phyloP scores from a whole-genome alignment of 352 stramenopile species.

The Globisporangium okanoganense region DNA sequence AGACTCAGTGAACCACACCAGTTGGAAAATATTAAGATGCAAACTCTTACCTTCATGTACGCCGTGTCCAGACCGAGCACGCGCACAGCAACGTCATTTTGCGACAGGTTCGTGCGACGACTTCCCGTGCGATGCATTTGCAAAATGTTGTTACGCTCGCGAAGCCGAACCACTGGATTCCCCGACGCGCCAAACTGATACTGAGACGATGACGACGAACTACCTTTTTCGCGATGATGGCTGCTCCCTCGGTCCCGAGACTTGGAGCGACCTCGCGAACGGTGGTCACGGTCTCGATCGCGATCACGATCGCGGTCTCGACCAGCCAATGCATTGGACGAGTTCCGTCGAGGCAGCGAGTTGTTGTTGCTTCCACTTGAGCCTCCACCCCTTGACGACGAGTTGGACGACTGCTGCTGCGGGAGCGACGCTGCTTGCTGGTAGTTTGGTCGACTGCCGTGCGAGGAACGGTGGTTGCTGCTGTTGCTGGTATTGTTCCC shows the following conservation, averaged over 20 bases:
- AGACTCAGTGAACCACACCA: not conserved
- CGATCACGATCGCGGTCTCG: constrained; percentile 16
- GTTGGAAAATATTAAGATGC: not conserved
- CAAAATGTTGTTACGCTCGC: constrained; percentile 70
- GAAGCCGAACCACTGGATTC: constrained; percentile 48
- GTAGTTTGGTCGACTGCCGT: constrained; percentile 7
- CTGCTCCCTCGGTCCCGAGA: constrained; percentile 29
- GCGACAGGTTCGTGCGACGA: constrained; percentile 41
- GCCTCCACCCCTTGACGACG: constrained; percentile 2
- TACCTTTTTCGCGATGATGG: constrained; percentile 14
- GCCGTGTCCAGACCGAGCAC: constrained; percentile 64
- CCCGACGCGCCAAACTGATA: constrained; percentile 42
- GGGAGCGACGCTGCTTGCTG: constrained; percentile 18
- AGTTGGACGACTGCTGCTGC: constrained; percentile 8
- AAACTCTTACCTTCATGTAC: constrained; percentile 61
- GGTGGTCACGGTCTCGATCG: constrained; percentile 28
- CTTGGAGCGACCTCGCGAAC: constrained; percentile 34
- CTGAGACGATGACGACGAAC: constrained; percentile 16
- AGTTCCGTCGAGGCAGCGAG: constrained; percentile 43
- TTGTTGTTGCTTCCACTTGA: constrained; percentile 9
- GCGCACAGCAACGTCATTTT: constrained; percentile 42
- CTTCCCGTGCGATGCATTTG: constrained; percentile 66
- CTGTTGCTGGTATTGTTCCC: constrained; percentile 16
- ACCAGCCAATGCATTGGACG: constrained; percentile 27
- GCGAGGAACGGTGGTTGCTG: constrained; percentile 15